Evolutionary conservation across 495 filamentous ascomycete genomes (phyloP).

Genomic region (Hypoxylon subgilvum): DNA sequence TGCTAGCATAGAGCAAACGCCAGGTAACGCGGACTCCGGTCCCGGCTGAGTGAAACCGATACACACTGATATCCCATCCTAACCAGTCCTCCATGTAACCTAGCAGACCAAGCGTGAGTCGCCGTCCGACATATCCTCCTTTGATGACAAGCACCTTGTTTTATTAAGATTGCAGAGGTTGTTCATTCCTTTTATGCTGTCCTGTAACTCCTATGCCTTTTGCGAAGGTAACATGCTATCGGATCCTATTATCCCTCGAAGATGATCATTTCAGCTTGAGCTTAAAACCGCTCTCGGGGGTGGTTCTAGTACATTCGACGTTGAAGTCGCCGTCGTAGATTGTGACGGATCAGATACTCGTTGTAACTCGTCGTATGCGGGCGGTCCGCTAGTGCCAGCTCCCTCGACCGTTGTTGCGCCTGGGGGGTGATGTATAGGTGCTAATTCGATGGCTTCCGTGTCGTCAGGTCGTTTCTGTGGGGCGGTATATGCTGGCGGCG

Average conservation of each 20-base stretch:
- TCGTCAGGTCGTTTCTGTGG: conserved; percentile 35
- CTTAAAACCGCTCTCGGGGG: conserved; percentile 33
- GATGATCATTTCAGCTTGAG: conserved; percentile 9
- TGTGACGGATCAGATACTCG: conserved; percentile 1
- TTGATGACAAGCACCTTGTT: background rate
- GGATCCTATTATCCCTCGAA: background rate
- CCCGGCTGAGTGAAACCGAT: background rate
- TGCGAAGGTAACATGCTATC: background rate
- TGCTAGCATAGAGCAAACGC: background rate
- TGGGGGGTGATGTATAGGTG: conserved; percentile 32
- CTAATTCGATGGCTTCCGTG: conserved; percentile 35
- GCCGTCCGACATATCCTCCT: conserved; percentile 7
- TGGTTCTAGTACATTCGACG: conserved; percentile 25
- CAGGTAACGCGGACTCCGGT: conserved; percentile 4
- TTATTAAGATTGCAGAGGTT: conserved; percentile 1
- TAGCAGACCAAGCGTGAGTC: background rate
- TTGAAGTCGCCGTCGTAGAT: conserved; percentile 5
- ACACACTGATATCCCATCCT: conserved; percentile 2
- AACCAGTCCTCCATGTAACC: conserved; percentile 21
- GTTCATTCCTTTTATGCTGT: conserved; percentile 4
- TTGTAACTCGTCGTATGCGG: conserved; percentile 31
- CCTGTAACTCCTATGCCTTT: conserved; percentile 22
- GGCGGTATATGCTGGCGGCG: conserved; percentile 60
- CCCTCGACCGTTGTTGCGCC: conserved; percentile 13
- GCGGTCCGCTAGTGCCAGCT: conserved; percentile 26